Evolutionary conservation across 2,329 filamentous ascomycete genomes (phyloP).

Genomic region (Cladosporium sp.): DNA sequence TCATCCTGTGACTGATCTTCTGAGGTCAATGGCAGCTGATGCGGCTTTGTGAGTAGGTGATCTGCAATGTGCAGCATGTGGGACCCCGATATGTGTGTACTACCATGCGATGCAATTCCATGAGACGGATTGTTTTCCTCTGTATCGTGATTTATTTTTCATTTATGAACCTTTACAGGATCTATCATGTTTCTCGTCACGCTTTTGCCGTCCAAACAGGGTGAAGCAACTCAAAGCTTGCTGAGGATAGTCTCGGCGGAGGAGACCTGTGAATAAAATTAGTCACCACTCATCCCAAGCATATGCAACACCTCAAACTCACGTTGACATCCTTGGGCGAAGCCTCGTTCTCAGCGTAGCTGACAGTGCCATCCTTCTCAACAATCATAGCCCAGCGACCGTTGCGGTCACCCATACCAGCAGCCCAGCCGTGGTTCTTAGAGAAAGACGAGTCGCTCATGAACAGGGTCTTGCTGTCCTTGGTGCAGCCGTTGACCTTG

Average conservation of each 20-base stretch:
- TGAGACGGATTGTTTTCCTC: neutral
- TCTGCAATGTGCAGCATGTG: neutral
- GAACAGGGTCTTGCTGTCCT: slow-evolving; percentile 74
- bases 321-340: slow-evolving; percentile 52
- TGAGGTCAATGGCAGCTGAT: slow-evolving; percentile 6
- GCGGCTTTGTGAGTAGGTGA: neutral
- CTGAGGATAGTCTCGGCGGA: slow-evolving; percentile 50
- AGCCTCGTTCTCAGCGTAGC: slow-evolving; percentile 74
- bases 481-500: slow-evolving; percentile 79
- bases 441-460: slow-evolving; percentile 77
- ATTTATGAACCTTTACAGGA: slow-evolving; percentile 3
- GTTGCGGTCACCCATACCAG: slow-evolving; percentile 67
- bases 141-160: neutral
- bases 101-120: neutral
- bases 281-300: neutral
- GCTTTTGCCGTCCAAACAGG: neutral
- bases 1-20: slow-evolving; percentile 27
- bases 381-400: slow-evolving; percentile 77
- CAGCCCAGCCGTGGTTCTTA: slow-evolving; percentile 74
- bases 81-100: neutral
- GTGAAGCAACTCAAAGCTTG: slow-evolving; percentile 42
- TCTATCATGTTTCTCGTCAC: slow-evolving; percentile 16
- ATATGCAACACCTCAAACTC: slow-evolving; percentile 26
- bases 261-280: slow-evolving; percentile 41
- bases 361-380: slow-evolving; percentile 76